These are phyloP conservation scores for Onygena corvina DNA, from an alignment of 2,329 filamentous ascomycete genomes.

Conservation along the genomic window DNA sequence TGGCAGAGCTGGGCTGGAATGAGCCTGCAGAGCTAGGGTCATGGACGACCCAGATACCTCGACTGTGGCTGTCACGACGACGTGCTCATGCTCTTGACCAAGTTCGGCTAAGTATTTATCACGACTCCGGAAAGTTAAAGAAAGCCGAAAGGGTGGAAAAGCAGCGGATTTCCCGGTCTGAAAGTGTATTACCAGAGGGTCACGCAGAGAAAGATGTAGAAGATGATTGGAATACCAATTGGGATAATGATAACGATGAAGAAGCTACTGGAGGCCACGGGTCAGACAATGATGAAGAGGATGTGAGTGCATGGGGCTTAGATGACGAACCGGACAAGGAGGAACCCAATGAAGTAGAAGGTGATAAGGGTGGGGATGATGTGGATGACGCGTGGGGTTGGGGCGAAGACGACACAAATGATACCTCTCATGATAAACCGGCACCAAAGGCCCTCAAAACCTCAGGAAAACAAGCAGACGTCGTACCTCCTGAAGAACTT, in stretches of 20 bases:
- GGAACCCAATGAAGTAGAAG: conserved; percentile 14
- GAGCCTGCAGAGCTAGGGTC: conserved; percentile 52
- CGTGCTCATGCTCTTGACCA: conserved; percentile 66
- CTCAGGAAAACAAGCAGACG: conserved; percentile 16
- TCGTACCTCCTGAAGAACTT: conserved; percentile 45
- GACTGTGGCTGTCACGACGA: conserved; percentile 74
- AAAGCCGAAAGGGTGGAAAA: conserved; percentile 76
- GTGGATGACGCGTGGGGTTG: conserved; percentile 67
- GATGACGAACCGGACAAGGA: conserved; percentile 22
- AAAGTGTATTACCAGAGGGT: conserved; percentile 51
- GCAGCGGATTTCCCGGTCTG: conserved; percentile 60
- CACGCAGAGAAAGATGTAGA: conserved; percentile 56
- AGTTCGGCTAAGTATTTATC: conserved; percentile 56
- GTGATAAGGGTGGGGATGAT: conserved; percentile 26
- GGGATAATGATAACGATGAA: conserved; percentile 53
- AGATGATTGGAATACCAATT: conserved; percentile 51
- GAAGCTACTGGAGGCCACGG: conserved; percentile 14
- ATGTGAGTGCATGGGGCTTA: conserved; percentile 42
- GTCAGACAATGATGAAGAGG: conserved; percentile 29
- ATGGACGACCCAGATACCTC: conserved; percentile 70
- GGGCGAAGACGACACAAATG: conserved; percentile 50
- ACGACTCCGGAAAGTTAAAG: conserved; percentile 54
- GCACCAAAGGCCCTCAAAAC: conserved; percentile 13
- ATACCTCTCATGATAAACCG: conserved; percentile 24
- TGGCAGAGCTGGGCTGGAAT: conserved; percentile 53